These are phyloP conservation scores for Stramenopiles sp. DNA, from an alignment of 352 stramenopile genomes.

Conservation along the genomic window DNA sequence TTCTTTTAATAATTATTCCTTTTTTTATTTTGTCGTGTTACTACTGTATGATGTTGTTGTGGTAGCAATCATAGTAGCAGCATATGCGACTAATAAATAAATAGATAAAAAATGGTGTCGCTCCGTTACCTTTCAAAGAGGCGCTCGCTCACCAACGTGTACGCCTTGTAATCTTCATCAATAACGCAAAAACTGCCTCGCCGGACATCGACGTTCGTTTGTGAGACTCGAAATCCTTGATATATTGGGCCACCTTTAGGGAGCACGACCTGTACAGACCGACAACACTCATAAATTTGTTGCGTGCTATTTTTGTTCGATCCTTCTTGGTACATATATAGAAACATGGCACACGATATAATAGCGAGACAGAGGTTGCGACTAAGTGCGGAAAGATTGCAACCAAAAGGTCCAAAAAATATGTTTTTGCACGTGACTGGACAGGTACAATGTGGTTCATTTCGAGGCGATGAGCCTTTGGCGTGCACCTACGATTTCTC, in stretches of 20 bases:
- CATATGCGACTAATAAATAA: too few relatives aligned
- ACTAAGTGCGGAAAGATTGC: neutral
- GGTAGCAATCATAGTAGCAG: too few relatives aligned
- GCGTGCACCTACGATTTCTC: slow-evolving; percentile 75
- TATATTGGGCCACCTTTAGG: neutral
- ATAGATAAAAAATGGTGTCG: too few relatives aligned
- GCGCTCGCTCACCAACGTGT: too few relatives aligned
- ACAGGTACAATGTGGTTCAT: slow-evolving; percentile 21
- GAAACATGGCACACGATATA: neutral
- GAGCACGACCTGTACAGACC: neutral
- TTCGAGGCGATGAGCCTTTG: slow-evolving; percentile 48
- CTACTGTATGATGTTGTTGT: too few relatives aligned
- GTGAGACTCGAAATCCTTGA: too few relatives aligned
- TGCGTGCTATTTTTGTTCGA: neutral
- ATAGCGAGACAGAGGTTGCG: neutral
- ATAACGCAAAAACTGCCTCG: too few relatives aligned
- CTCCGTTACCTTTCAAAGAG: too few relatives aligned
- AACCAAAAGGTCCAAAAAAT: slow-evolving; percentile 5
- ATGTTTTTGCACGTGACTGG: neutral
- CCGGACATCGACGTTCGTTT: too few relatives aligned
- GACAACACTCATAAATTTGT: neutral
- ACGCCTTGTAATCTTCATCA: too few relatives aligned
- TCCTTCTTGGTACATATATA: neutral
- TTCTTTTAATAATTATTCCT: too few relatives aligned
- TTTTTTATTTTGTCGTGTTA: too few relatives aligned